Base-by-base conservation (phyloP, 1,284 basidiomycete species). In the Tilletia caries region DNA sequence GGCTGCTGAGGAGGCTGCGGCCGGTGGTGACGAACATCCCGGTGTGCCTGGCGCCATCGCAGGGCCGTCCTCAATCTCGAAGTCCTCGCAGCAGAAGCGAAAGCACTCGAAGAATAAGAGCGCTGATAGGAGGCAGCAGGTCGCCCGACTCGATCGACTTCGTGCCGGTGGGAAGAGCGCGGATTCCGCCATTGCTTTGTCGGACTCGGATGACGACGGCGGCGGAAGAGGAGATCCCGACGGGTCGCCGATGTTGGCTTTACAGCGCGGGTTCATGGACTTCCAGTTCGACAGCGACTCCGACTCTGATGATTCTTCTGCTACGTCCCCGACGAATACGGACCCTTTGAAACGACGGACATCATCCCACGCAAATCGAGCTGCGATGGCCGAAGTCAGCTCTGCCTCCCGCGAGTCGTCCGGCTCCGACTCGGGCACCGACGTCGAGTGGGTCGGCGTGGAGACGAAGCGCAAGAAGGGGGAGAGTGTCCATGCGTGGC, bases 401-500 rank as follows among this genome's bases (percentile, higher is more conserved):
- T n/a, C n/a, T n/a, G n/a, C n/a, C n/a, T n/a, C n/a, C n/a, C n/a
- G n/a, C n/a, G n/a, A n/a, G n/a, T n/a, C n/a, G 3, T 20, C 27
- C 8, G 58, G 58, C 12, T 62, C 58, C 4, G 48, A 50, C 20
- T 50, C 48, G 18, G 48, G 23, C 48, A 50, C 48, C 10, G 52
- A 54, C 25, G 52, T 54, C 32, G 58, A 62, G 32, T 62, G 58
- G 29, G 58, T 62, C 6, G 58, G 58, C 8, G 32, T 62, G 32
- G 58, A 62, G 8, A 62, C 58, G 32, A 62, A 37, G n/a, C 58
- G 32, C 5, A 33, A 62, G 58, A 37, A 34, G 32, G 33, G 33
- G 3, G 58, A 62, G 32, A 29, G 58, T 4, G n/a, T 62, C 32
- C 58, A 62, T 34, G 58, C 58, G 29, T 62, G 58, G 58, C 29